Base-by-base conservation (phyloP, 2,329 filamentous ascomycete genomes). In the Neurospora sp. region DNA sequence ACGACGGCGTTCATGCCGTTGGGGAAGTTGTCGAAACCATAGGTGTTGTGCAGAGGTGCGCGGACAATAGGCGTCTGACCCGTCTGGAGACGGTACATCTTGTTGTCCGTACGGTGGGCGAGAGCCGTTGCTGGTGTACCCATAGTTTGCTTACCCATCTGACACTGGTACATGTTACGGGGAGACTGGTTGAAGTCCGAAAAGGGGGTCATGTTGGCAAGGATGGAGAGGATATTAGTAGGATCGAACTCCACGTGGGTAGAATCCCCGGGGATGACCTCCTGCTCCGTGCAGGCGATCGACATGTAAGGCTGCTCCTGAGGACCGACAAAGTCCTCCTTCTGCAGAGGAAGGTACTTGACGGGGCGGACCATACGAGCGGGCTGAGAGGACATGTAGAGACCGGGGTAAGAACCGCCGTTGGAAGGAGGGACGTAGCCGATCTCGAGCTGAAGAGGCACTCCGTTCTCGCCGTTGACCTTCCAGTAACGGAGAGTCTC, bases 61-160 rank as follows among this genome's bases (percentile, higher is more conserved):
- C 96, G 89, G 40, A 97, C 95, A 67, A 99, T 89, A 4, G 96
- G 96, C 0, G 95, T 98, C 80, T 99, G 96, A 66, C 96, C 96
- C 17, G 94, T 97, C 81, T 98, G 96, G 66, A 99, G 82, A 73
- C 92, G 89, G 81, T 99, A 99, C 76, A 92, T 88, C 83, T 99
- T 99, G 87, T 99, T 98, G 82, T 99, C 96, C 67, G 94, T 97
- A 78, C 96, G 90, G 81, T 96, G 92, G 70, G 89, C 87, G 73
- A 95, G 84, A 2, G 95, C 91, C 8, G 94, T 92, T 70, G 91
- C 94, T 3, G 95, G 93, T 33, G 96, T 98, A 80, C 96, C 96
- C 96, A 99, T 99, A 0, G 95, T 94, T 83, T 99, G 96, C 80
- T 99, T 99, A 83, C 93, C 93, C 96, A 98, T 98, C 85, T 98